Evolutionary conservation across 148 eudicot species (phyloP), one percentile per base, ranked within the genome.

Genomic region (Arctostaphylos glauca): DNA sequence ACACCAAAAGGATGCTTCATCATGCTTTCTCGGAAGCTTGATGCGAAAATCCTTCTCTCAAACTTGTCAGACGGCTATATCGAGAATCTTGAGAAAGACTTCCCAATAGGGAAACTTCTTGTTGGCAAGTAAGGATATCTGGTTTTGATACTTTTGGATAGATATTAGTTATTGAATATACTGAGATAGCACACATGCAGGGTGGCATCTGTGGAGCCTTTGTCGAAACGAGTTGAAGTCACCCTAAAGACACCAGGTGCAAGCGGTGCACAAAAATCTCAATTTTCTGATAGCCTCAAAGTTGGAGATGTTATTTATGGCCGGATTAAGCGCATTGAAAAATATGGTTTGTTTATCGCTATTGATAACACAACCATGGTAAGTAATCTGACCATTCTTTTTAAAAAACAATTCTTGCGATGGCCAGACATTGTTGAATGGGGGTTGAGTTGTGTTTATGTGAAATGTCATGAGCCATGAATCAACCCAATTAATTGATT

Each of bases 141-240:
- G 5, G 9, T 31, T 0, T 18, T 31, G 1, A 21, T 74, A 48
- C 56, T 25, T 76, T 68, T 53, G 5, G 50, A 3, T 77, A 16
- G 59, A 50, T 58, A 76, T 0, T 64, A 47, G 13, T 67, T 55
- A 49, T 49, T 23, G 54, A 31, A 38, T 77, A 53, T 86, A 47
- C 81, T 85, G 47, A 84, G 18, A 53, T 76, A 13, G 25, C 72
- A 9, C 13, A 25, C 43, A 76, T 78, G 86, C 88, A 92, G 97
- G 90, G 88, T 96, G 87, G 74, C 93, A 38, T 89, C 95, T 54
- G 92, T 94, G 84, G 99, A 96, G 86, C 94, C 97, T 80, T 77
- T 91, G 71, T 92, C 99, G n/a, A 92, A 89, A 88, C 92, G 95
- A 52, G 91, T 94, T 81, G 99, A 96, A 85, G 95, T 96, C 84